Evolutionary conservation across 306 rosid genomes (phyloP).

Genomic region (Alnus glutinosa): DNA sequence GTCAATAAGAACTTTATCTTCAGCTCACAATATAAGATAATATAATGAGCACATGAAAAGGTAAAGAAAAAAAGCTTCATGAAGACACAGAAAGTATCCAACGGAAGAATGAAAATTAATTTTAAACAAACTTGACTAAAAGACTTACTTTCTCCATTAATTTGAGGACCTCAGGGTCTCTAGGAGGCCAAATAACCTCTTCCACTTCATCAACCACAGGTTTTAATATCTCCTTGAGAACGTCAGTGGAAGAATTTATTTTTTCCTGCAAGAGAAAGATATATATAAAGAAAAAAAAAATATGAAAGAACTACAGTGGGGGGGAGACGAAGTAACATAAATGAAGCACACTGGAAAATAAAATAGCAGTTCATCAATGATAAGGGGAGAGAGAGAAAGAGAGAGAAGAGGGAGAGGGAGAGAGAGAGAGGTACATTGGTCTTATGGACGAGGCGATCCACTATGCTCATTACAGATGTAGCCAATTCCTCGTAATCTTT

Average conservation of each 20-base stretch:
- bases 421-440: slow-evolving; percentile 55
- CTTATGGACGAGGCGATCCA: slow-evolving; percentile 76
- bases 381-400: slow-evolving; percentile 21
- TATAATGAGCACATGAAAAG: not conserved
- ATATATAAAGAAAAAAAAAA: not conserved
- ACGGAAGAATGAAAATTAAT: not conserved
- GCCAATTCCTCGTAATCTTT: slow-evolving; percentile 96
- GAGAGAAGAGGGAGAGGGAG: not conserved
- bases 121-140: not conserved
- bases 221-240: slow-evolving; percentile 71
- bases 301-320: not conserved
- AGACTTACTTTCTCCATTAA: slow-evolving; percentile 68
- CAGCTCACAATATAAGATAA: not conserved
- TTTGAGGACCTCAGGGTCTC: slow-evolving; percentile 65
- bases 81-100: not conserved
- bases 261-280: slow-evolving; percentile 57
- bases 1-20: not conserved
- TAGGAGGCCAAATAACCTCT: slow-evolving; percentile 91
- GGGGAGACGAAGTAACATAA: not conserved
- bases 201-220: slow-evolving; percentile 74
- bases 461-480: slow-evolving; percentile 65
- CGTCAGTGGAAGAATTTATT: slow-evolving; percentile 89
- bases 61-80: not conserved
- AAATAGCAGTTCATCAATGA: slow-evolving; percentile 11
- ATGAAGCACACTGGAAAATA: slow-evolving; percentile 21